A percentile compares a stretch with the other conserved stretches of the same genome.
These are phyloP conservation scores for Lagerstroemia fauriei DNA, from an alignment of 441 rosid species.

Conservation along the genomic window DNA sequence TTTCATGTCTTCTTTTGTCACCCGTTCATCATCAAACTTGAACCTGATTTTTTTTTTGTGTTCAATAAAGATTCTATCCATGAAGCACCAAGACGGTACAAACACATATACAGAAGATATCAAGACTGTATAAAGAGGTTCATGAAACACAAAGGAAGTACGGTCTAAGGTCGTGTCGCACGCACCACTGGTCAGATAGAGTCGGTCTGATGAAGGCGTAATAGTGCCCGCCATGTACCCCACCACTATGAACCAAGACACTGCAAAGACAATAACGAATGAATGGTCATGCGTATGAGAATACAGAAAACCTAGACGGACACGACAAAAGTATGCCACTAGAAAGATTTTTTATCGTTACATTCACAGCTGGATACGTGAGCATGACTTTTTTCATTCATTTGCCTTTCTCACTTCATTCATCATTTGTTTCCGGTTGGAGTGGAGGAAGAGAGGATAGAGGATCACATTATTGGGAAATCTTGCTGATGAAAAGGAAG, in stretches of 20 bases:
- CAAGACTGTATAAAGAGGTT: too few relatives aligned
- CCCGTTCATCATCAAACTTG: slow-evolving; percentile 95
- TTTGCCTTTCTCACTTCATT: not conserved
- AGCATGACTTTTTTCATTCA: not conserved
- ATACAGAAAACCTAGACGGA: not conserved
- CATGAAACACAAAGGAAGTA: not conserved
- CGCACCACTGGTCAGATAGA: slow-evolving; percentile 81
- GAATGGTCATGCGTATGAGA: slow-evolving; percentile 15
- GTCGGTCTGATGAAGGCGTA: slow-evolving; percentile 90
- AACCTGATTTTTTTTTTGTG: slow-evolving; percentile 45
- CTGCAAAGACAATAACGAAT: slow-evolving; percentile 38
- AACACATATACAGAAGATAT: too few relatives aligned
- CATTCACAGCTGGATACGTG: not conserved
- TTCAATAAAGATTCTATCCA: not conserved
- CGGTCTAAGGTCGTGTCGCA: not conserved
- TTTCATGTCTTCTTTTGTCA: slow-evolving; percentile 87
- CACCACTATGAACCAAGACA: slow-evolving; percentile 89
- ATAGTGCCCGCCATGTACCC: slow-evolving; percentile 89
- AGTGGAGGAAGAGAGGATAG: too few relatives aligned
- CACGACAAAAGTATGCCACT: not conserved
- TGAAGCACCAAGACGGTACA: too few relatives aligned
- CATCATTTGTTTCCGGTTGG: not conserved
- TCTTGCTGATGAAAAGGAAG: not conserved
- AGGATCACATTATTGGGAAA: too few relatives aligned
- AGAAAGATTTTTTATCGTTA: not conserved